Evolutionary conservation across 1,139 yeast species (phyloP), one percentile per base, ranked within the genome.

Genomic region (Blastobotrys malaysiensis): DNA sequence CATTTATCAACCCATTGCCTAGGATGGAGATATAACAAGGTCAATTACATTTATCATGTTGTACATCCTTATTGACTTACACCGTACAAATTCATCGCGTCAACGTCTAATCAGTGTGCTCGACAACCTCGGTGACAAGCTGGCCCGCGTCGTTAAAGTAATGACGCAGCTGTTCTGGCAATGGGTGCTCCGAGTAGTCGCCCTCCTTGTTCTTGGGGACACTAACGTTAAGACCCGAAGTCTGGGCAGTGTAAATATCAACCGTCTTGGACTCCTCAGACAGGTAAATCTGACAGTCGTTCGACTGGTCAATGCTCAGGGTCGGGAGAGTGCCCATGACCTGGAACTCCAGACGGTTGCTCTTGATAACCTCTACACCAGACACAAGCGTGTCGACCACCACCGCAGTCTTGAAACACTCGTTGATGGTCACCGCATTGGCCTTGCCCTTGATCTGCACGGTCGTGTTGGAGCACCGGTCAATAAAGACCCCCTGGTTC

Each of bases 401-500:
- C 46, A 95, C 76, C 13, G 91, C 96, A 47, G 83, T 78, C 59
- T 82, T 83, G 45, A 75, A 75, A 66, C 95, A 84, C 56, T 85
- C 85, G 58, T 88, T 85, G 57, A 93, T 67, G 1, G 97, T 82
- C 54, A 95, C 81, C 0, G 97, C 95, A 65, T 90, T 91, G 56
- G 90, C 89, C 69, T 93, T 93, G 58, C 99, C 99, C 70, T 83
- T 85, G 67, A 95, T 77, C 69, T 88, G 95, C 56, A 95, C 73
- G 11, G 96, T 84, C 49, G 82, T 75, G 57, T 85, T 85, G 45
- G 69, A 67, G 73, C 96, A 88, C 64, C 86, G 84, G 55, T 95
- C 96, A 62, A 95, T 85, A 68, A 87, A 90, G 14, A 95, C 84
- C 31, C 96, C 87, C 68, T 95, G 98, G 62, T 85, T 84, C 80